A percentile compares a stretch with the other conserved stretches of the same genome.
phyloP scores from a whole-genome alignment of 345 rosid species.

The Mercurialis annua region DNA sequence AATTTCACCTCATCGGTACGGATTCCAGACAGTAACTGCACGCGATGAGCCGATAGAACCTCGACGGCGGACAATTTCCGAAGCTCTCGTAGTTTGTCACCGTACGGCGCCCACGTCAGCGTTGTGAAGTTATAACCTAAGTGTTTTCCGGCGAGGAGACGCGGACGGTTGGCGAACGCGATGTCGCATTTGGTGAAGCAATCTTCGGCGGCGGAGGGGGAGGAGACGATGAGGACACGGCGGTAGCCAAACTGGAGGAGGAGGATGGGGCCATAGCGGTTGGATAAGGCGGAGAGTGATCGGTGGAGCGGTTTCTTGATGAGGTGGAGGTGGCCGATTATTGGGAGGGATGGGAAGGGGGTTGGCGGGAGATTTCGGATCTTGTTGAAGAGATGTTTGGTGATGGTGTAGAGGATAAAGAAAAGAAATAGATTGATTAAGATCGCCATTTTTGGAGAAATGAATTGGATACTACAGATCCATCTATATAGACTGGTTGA shows the following conservation, averaged over 20 bases:
- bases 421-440: neutral
- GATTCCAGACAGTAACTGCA: neutral
- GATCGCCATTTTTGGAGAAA: neutral
- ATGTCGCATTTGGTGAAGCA: conserved; percentile 7
- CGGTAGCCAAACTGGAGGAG: conserved; percentile 8
- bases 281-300: conserved; percentile 4
- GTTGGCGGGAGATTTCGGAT: conserved; percentile 14
- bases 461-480: no score
- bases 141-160: neutral
- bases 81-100: neutral
- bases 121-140: neutral
- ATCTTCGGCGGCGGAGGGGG: neutral
- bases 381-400: conserved; percentile 3
- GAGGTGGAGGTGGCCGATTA: conserved; percentile 20
- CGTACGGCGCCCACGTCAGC: conserved; percentile 9
- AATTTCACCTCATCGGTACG: conserved; percentile 3
- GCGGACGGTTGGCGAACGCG: conserved; percentile 7
- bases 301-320: conserved; percentile 13
- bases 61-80: neutral
- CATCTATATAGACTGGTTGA: no score
- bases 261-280: conserved; percentile 4
- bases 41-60: neutral
- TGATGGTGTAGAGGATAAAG: neutral
- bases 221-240: conserved; percentile 3
- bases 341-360: neutral